Conservation (phyloP, 2,329 filamentous ascomycete genomes). For the Tolypocladium cylindrosporum region DNA sequence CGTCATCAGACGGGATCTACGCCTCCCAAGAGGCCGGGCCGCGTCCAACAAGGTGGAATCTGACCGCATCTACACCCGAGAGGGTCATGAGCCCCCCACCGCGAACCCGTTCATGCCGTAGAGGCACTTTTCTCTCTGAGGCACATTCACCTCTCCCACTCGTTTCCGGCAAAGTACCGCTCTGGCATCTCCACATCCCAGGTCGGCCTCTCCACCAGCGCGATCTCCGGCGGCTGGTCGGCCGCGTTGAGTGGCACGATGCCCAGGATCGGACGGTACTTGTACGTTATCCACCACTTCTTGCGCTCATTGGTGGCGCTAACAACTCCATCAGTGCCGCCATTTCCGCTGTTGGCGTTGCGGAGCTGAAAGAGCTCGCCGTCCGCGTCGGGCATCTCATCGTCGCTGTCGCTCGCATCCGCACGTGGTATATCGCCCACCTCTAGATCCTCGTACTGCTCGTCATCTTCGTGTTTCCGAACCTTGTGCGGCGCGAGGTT, state of each 20-base stretch:
- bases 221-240: slow-evolving; percentile 58
- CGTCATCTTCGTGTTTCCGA: slow-evolving; percentile 27
- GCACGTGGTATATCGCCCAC: slow-evolving; percentile 27
- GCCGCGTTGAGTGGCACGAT: slow-evolving; percentile 37
- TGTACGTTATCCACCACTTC: slow-evolving; percentile 72
- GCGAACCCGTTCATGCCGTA: neutral
- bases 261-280: slow-evolving; percentile 89
- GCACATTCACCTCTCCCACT: slow-evolving; percentile 31
- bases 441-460: slow-evolving; percentile 28
- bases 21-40: neutral
- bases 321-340: slow-evolving; percentile 7
- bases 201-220: slow-evolving; percentile 75
- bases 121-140: neutral
- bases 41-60: too few relatives aligned
- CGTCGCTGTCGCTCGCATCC: slow-evolving; percentile 24
- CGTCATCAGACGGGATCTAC: neutral
- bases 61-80: neutral
- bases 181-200: slow-evolving; percentile 74
- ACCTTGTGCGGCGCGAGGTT: slow-evolving; percentile 34
- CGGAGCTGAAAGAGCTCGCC: slow-evolving; percentile 25
- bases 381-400: slow-evolving; percentile 23
- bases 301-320: slow-evolving; percentile 17
- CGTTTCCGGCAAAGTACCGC: slow-evolving; percentile 52
- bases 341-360: slow-evolving; percentile 12
- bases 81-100: neutral